Base-by-base conservation (phyloP, 108 stramenopile species). In the Schizochytrium sp. region DNA sequence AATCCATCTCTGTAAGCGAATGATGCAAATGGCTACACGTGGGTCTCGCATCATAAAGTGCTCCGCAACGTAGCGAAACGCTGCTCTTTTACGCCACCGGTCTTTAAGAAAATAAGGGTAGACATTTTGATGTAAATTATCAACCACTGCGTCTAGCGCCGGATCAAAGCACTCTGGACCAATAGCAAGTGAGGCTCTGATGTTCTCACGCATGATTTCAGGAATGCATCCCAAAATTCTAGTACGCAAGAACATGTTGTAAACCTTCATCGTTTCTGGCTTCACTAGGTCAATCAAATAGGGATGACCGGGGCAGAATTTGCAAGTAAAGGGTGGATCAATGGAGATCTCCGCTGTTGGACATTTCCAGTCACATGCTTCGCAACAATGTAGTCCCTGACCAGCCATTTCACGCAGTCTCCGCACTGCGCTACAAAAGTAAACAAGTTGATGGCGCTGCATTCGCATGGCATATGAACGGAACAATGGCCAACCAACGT, bases 1-100 rank as follows among this genome's bases (percentile, higher is more conserved):
- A 8, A 7, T 15, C 64, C 64, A 69, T 38, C 64, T 38, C 28
- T 69, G 64, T 8, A 69, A 44, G 0, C 64, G 7, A 44, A 69
- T 38, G 28, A 69, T 44, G 28, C 64, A 0, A 44, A 5, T 44
- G 19, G 64, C 64, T 38, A 69, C 64, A 44, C 12, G 64, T 5
- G 64, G 64, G 64, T 69, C 64, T 69, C 5, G 42, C 64, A 15
- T 69, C 64, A 69, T 69, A 44, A 69, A 69, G 64, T 44, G 64
- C 10, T 69, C 64, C 0, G 64, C 64, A 15, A 69, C 15, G 64
- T 69, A 69, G 19, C 28, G 12, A 44, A 13, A 69, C 0, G 42
- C 64, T 15, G 64, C 64, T 10, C 44, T 38, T 44, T 69, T 69
- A 44, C 64, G 64, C 64, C 64, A 69, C 12, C 5, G 64, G 15